These are phyloP conservation scores for Wallacemonas sp. DNA, from an alignment of 208 protist species.

Conservation along the genomic window DNA sequence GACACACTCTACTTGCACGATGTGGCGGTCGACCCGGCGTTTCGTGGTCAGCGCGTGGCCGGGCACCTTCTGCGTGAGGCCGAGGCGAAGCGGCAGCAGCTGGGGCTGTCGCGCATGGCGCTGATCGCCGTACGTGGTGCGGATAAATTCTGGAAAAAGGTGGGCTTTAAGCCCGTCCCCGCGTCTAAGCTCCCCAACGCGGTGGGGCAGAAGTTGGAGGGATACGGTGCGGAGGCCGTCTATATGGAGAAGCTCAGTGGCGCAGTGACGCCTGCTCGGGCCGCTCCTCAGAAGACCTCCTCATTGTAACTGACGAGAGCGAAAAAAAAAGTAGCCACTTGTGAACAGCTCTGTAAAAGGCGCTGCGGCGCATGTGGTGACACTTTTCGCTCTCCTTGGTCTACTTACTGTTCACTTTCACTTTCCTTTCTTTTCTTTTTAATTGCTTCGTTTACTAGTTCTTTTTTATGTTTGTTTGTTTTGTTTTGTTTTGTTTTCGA, in stretches of 20 bases:
- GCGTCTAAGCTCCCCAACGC: conserved; percentile 13
- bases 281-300: neutral
- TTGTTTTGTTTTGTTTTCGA: neutral
- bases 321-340: neutral
- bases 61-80: conserved; percentile 16
- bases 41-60: conserved; percentile 21
- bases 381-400: too few relatives aligned
- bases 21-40: conserved; percentile 29
- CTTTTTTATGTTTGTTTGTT: too few relatives aligned
- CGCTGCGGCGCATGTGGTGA: neutral
- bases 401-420: too few relatives aligned
- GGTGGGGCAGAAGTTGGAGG: conserved; percentile 16
- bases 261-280: neutral
- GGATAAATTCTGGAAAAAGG: conserved; percentile 22
- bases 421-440: too few relatives aligned
- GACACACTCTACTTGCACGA: conserved; percentile 40
- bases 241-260: conserved; percentile 29
- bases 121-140: conserved; percentile 32
- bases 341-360: too few relatives aligned
- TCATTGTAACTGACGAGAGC: neutral
- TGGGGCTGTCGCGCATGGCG: conserved; percentile 24
- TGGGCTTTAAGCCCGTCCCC: conserved; percentile 22
- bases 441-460: too few relatives aligned
- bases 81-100: conserved; percentile 7
- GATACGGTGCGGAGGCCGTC: conserved; percentile 30